Conservation (phyloP, 2,329 filamentous ascomycete genomes). For the Amesomyces nigricolor region DNA sequence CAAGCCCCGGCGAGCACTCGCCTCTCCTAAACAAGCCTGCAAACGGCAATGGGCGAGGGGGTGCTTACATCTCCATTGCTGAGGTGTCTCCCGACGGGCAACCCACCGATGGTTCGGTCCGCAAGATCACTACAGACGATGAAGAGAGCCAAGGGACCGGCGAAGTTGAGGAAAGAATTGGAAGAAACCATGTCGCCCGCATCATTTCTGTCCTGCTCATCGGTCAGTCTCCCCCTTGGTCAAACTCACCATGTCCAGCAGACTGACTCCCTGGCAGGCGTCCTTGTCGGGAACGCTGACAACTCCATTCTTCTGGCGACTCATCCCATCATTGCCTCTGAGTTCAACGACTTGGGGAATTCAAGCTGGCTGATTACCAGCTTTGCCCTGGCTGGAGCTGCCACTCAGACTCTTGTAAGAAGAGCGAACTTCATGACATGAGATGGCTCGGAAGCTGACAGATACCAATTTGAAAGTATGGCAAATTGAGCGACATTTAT, state of each 20-base stretch:
- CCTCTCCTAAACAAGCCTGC: conserved; percentile 8
- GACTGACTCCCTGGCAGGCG: conserved; percentile 34
- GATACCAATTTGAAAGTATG: conserved; percentile 35
- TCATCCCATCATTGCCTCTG: conserved; percentile 55
- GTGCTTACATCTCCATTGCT: background rate
- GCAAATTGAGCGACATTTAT: conserved; percentile 53
- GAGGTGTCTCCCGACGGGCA: background rate
- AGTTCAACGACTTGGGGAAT: conserved; percentile 51
- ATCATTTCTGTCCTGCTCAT: conserved; percentile 25
- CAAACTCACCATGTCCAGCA: background rate
- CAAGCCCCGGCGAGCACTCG: conserved; percentile 11
- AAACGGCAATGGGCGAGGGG: background rate
- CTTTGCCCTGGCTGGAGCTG: conserved; percentile 46
- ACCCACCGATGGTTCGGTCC: background rate
- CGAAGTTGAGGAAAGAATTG: conserved; percentile 2
- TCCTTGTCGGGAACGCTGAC: conserved; percentile 63
- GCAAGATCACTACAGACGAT: conserved; percentile 10
- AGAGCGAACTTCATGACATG: background rate
- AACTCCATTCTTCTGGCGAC: conserved; percentile 61
- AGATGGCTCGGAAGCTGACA: background rate
- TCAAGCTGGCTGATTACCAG: conserved; percentile 54
- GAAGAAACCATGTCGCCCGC: conserved; percentile 14
- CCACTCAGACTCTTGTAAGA: conserved; percentile 44
- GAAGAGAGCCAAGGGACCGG: conserved; percentile 15
- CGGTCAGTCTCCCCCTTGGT: conserved; percentile 9